Evolutionary conservation across 1,139 yeast genomes (phyloP), one percentile per base, ranked within the genome.

Genomic region (Magnusiomyces starmeri): DNA sequence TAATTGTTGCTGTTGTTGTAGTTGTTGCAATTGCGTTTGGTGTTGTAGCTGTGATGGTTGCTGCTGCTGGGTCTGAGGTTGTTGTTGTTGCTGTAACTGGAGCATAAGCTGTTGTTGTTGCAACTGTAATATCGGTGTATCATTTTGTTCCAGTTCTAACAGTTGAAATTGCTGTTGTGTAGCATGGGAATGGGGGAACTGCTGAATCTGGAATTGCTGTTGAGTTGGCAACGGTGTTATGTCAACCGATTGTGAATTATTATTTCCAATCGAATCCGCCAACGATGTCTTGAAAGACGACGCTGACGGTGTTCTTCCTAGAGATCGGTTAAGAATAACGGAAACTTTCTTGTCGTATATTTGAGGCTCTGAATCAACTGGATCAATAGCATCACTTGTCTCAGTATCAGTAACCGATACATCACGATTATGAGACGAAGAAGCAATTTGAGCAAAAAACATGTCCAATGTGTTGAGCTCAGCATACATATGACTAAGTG

Each of bases 401-500:
- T 67, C 71, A 1, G 76, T 72, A 43, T 72, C 76, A 37, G 69
- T 62, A 25, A 68, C 66, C 2, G 74, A 70, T 4, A 67, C 65
- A 48, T 61, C 67, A 53, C 62, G 65, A 16, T 51, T 60, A 51
- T 63, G 68, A 18, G 48, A 46, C 3, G 50, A 35, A 29, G 72
- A 70, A 21, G 70, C 67, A 53, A 85, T 94, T 51, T 82, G 84
- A 0, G 96, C 86, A 70, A 92, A 92, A 65, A 92, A 92, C 12
- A 92, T 83, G 66, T 92, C 97, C 59, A 92, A 76, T 62, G 89
- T 95, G 63, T 90, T 97, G 56, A 92, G 73, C n/a, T 95, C 95
- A 0, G 96, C 96, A 83, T 96, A 85, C 85, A 92, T 89, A 62
- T 89, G 88, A 65, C 95, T 88, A 62, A 92, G 75, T 0, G 96